A percentile compares a stretch with the other conserved stretches of the same genome.
Evolutionary conservation across 2,329 filamentous ascomycete species (phyloP).

Genomic region (Knoxdaviesia capensis): DNA sequence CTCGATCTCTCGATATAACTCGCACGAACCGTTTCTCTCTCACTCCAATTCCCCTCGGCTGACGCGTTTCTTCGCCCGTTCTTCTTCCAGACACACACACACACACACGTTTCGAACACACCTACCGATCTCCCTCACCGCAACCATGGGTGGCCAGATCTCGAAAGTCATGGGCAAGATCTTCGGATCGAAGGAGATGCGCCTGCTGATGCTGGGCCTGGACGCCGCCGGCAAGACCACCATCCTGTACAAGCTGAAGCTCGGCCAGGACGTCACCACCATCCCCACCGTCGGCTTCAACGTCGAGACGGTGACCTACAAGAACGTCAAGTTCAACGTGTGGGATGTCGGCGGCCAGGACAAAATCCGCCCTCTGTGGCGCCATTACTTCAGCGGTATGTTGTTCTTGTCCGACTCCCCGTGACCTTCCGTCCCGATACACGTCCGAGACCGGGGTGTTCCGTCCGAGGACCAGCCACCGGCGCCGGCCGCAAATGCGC

Average conservation of each 20-base stretch:
- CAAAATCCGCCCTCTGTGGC: slow-evolving; percentile 94
- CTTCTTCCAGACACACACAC: neutral
- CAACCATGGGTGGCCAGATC: slow-evolving; percentile 74
- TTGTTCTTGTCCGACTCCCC: slow-evolving; percentile 3
- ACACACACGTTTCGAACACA: slow-evolving; percentile 1
- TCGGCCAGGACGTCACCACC: slow-evolving; percentile 93
- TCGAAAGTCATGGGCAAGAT: slow-evolving; percentile 97
- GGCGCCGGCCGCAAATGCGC: too few relatives aligned
- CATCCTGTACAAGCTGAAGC: slow-evolving; percentile 97
- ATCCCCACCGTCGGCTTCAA: slow-evolving; percentile 98
- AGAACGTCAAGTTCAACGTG: slow-evolving; percentile 98
- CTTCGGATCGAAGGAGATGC: slow-evolving; percentile 98
- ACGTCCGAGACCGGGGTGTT: too few relatives aligned
- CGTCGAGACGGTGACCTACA: slow-evolving; percentile 96
- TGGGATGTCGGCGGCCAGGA: slow-evolving; percentile 98
- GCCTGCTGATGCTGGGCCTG: slow-evolving; percentile 90
- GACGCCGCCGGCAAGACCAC: slow-evolving; percentile 98
- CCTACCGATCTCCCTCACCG: slow-evolving; percentile 5
- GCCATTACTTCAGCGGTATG: slow-evolving; percentile 82
- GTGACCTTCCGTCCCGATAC: neutral
- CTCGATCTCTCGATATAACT: too few relatives aligned
- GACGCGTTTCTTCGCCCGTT: too few relatives aligned
- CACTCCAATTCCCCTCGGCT: too few relatives aligned
- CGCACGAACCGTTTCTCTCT: too few relatives aligned
- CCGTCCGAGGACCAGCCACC: too few relatives aligned